phyloP scores from a whole-genome alignment of 176 grass and related monocot genomes.

The Pontederia crassipes region DNA sequence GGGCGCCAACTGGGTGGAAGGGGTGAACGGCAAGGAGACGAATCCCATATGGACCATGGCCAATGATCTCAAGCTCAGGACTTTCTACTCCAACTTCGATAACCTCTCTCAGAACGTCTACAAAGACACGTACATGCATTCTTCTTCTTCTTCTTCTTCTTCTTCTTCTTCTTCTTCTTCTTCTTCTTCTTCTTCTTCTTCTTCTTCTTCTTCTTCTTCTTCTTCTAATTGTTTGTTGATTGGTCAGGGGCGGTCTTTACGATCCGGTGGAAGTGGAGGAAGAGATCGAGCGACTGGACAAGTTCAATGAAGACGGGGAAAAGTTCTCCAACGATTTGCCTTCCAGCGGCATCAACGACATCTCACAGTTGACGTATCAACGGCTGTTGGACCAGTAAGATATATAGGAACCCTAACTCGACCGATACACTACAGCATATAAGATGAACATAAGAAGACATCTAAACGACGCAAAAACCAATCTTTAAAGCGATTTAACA shows the following conservation, averaged over 20 bases:
- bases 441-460: too few relatives aligned
- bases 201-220: too few relatives aligned
- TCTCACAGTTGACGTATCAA: conserved; percentile 44
- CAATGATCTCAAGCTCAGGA: conserved; percentile 45
- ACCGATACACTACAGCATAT: too few relatives aligned
- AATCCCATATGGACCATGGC: conserved; percentile 68
- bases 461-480: too few relatives aligned
- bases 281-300: conserved; percentile 14
- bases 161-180: background rate
- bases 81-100: conserved; percentile 42
- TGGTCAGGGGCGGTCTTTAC: conserved; percentile 31
- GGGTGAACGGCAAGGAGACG: conserved; percentile 28
- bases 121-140: conserved; percentile 31
- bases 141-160: background rate
- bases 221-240: background rate
- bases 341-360: conserved; percentile 26
- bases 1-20: conserved; percentile 73
- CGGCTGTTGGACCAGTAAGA: conserved; percentile 38
- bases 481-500: too few relatives aligned
- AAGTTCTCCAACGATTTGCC: conserved; percentile 20
- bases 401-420: too few relatives aligned
- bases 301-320: background rate
- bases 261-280: conserved; percentile 15
- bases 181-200: too few relatives aligned
- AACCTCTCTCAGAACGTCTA: conserved; percentile 33